A percentile compares a stretch with the other conserved stretches of the same genome.
Evolutionary conservation across 306 rosid genomes (phyloP).

Genomic region (Cucurbita ficifolia): DNA sequence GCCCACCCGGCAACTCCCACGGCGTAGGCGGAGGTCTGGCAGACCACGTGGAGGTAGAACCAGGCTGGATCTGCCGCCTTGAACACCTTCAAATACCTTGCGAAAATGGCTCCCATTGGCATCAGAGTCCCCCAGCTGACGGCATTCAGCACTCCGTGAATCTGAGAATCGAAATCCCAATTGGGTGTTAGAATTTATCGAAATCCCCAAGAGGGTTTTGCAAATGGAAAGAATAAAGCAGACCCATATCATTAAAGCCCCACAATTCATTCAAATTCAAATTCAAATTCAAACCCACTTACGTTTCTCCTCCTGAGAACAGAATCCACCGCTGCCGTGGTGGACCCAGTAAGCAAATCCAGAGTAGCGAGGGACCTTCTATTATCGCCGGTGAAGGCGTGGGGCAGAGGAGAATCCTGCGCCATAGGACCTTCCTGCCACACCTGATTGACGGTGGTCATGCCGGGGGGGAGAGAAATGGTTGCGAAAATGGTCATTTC

Average conservation of each 20-base stretch:
- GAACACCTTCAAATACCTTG: conserved; percentile 56
- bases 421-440: conserved; percentile 12
- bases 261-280: neutral
- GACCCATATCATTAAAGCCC: neutral
- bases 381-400: neutral
- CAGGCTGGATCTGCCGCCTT: conserved; percentile 28
- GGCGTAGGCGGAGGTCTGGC: conserved; percentile 9
- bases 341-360: conserved; percentile 8
- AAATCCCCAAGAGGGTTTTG: neutral
- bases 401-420: neutral
- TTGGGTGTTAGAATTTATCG: neutral
- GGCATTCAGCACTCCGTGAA: conserved; percentile 43
- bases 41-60: conserved; percentile 12
- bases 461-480: neutral
- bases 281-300: neutral
- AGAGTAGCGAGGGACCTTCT: neutral
- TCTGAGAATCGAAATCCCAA: conserved; percentile 13
- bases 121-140: conserved; percentile 50
- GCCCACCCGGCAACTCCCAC: conserved; percentile 14
- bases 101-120: conserved; percentile 46
- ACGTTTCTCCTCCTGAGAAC: conserved; percentile 1
- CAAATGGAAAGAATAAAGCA: neutral
- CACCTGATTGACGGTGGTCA: conserved; percentile 5
- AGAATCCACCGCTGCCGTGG: neutral
- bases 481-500: conserved; percentile 9